These are phyloP conservation scores for Mediolabrus comicus DNA, from an alignment of 108 stramenopile species.

Conservation along the genomic window DNA sequence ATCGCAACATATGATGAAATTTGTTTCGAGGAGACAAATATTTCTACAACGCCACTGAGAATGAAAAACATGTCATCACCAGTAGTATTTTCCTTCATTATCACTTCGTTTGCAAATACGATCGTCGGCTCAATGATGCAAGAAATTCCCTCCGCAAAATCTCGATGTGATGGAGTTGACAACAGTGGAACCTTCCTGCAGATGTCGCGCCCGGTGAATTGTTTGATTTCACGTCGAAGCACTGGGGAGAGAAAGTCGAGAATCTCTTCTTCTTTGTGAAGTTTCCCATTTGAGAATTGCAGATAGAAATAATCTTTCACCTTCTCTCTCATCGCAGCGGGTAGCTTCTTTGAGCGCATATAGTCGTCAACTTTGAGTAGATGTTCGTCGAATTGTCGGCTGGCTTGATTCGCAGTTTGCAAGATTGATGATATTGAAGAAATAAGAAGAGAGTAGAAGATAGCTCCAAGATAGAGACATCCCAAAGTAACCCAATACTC, in stretches of 20 bases:
- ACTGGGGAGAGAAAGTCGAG: constrained; percentile 53
- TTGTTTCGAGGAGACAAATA: constrained; percentile 25
- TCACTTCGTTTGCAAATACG: constrained; percentile 56
- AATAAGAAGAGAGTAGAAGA: constrained; percentile 67
- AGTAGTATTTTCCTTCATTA: constrained; percentile 52
- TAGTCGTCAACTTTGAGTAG: constrained; percentile 58
- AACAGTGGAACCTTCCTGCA: constrained; percentile 61
- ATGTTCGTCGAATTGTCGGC: constrained; percentile 59
- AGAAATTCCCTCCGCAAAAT: constrained; percentile 53
- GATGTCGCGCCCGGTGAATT: constrained; percentile 53
- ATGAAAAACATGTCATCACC: constrained; percentile 72
- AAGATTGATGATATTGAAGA: constrained; percentile 60
- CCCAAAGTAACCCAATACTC: constrained; percentile 63
- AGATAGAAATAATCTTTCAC: constrained; percentile 65
- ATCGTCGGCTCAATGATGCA: constrained; percentile 51
- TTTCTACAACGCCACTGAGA: constrained; percentile 54
- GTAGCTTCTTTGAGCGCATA: constrained; percentile 66
- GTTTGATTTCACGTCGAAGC: constrained; percentile 56
- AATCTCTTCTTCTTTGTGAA: constrained; percentile 58
- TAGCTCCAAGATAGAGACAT: constrained; percentile 61
- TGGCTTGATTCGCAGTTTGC: constrained; percentile 58
- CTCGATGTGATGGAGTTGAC: constrained; percentile 19
- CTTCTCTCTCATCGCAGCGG: constrained; percentile 54
- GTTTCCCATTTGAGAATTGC: constrained; percentile 60
- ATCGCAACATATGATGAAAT: constrained; percentile 43